Conservation (phyloP, 2,329 filamentous ascomycete genomes). For the Aspergillus flavus region DNA sequence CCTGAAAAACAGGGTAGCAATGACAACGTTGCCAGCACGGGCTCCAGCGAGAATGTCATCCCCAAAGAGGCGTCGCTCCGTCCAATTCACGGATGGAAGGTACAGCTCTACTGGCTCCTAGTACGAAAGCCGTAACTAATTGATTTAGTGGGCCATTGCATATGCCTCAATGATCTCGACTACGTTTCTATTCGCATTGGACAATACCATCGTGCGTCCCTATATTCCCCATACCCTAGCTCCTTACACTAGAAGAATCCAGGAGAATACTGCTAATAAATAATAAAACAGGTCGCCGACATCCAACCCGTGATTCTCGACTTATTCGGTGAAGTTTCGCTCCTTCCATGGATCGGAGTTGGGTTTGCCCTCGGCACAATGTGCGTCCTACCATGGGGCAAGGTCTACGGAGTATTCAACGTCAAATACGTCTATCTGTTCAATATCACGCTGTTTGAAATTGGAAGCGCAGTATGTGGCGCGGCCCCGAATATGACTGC, state of each 20-base stretch:
- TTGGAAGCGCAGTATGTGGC: constrained; percentile 41
- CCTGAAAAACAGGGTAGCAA: neutral
- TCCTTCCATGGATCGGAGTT: neutral
- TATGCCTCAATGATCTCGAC: neutral
- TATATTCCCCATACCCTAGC: neutral
- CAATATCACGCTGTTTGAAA: constrained; percentile 25
- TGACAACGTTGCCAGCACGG: neutral
- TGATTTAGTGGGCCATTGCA: neutral
- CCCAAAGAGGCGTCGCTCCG: neutral
- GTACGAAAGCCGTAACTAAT: neutral
- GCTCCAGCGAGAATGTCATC: neutral
- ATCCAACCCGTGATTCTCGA: neutral
- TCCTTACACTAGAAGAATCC: neutral
- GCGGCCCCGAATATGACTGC: constrained; percentile 46
- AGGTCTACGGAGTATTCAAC: constrained; percentile 38
- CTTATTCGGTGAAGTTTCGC: neutral
- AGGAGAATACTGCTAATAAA: neutral
- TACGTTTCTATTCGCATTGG: neutral
- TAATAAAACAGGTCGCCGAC: neutral
- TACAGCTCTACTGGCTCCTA: neutral
- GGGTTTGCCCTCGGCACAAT: neutral
- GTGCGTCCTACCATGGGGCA: neutral
- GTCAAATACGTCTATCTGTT: constrained; percentile 43
- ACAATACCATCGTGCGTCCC: neutral
- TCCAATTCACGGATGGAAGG: neutral